Conservation (phyloP, 2,329 filamentous ascomycete genomes). For the Chaetomium strumarium region DNA sequence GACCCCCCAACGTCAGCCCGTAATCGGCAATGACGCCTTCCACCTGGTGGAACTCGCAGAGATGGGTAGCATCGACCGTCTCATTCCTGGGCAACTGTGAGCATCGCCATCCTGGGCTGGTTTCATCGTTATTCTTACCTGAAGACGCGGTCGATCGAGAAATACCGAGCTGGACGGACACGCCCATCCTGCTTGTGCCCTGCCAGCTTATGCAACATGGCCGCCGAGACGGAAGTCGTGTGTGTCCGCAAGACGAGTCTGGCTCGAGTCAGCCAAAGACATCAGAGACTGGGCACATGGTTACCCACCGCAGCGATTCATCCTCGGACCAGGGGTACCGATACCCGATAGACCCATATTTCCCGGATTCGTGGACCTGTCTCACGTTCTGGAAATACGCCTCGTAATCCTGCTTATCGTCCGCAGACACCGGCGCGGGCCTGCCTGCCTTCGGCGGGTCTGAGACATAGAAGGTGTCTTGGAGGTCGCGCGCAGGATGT, state of each 20-base stretch:
- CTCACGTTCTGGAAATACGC: conserved; percentile 84
- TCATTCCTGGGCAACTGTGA: conserved; percentile 60
- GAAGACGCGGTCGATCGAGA: conserved; percentile 98
- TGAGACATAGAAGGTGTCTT: conserved; percentile 95
- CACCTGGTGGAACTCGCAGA: conserved; percentile 97
- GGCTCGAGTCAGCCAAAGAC: background rate
- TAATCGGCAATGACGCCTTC: conserved; percentile 99
- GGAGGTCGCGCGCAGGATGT: conserved; percentile 92
- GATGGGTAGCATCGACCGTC: conserved; percentile 90
- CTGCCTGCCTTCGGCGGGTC: conserved; percentile 73
- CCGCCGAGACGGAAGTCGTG: conserved; percentile 86
- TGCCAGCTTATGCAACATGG: conserved; percentile 85
- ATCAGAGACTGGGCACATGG: background rate
- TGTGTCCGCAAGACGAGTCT: conserved; percentile 85
- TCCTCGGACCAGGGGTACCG: conserved; percentile 88
- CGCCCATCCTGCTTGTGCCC: conserved; percentile 64
- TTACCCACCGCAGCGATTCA: conserved; percentile 60
- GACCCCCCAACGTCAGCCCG: conserved; percentile 78
- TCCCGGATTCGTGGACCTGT: conserved; percentile 82
- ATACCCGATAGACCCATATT: conserved; percentile 93
- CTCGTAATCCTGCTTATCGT: conserved; percentile 63
- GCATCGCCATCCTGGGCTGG: background rate
- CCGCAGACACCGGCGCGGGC: conserved; percentile 51
- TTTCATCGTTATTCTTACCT: conserved; percentile 26
- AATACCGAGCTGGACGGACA: conserved; percentile 75